These are phyloP conservation scores for Trichophyton equinum DNA, from an alignment of 2,329 filamentous ascomycete species.

Conservation along the genomic window DNA sequence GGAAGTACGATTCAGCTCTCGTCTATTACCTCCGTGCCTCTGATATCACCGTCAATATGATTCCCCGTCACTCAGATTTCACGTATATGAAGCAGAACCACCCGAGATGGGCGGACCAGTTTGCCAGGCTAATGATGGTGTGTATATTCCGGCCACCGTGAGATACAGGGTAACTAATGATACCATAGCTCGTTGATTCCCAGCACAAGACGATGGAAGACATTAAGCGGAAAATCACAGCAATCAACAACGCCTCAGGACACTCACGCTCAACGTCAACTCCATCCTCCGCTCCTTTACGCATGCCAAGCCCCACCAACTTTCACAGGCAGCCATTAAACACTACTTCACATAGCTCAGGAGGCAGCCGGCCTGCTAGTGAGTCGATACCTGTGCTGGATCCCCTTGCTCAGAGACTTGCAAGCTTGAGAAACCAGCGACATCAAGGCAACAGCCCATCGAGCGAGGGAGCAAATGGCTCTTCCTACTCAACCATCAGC, in stretches of 20 bases:
- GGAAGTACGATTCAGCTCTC: constrained; percentile 57
- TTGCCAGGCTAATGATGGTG: constrained; percentile 47
- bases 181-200: constrained; percentile 14
- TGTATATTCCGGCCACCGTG: constrained; percentile 19
- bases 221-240: constrained; percentile 30
- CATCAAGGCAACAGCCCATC: not conserved
- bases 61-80: constrained; percentile 66
- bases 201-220: constrained; percentile 32
- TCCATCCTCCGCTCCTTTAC: constrained; percentile 5
- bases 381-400: constrained; percentile 18
- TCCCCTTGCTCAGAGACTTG: constrained; percentile 31
- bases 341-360: not conserved
- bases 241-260: constrained; percentile 24
- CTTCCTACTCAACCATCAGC: not conserved
- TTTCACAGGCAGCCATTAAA: constrained; percentile 20
- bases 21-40: constrained; percentile 74
- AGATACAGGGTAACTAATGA: constrained; percentile 3
- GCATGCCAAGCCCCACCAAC: constrained; percentile 31
- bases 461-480: not conserved
- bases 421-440: constrained; percentile 23
- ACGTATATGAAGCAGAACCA: constrained; percentile 48
- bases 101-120: constrained; percentile 37
- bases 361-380: constrained; percentile 4
- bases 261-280: constrained; percentile 7
- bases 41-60: constrained; percentile 61